phyloP scores from a whole-genome alignment of 345 rosid genomes.

The Turnera subulata region DNA sequence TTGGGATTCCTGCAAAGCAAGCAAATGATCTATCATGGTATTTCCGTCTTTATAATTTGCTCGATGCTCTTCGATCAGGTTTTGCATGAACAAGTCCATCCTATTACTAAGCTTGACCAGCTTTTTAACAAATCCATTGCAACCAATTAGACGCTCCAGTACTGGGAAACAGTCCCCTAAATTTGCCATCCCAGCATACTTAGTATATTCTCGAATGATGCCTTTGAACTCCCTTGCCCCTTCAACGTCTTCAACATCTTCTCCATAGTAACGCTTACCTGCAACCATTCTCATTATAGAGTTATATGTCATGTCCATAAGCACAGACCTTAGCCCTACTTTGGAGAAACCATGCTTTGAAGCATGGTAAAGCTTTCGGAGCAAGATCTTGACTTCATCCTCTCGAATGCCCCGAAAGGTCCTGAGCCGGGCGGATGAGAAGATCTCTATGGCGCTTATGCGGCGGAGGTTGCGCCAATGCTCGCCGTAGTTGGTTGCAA shows the following conservation, averaged over 20 bases:
- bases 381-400: background rate
- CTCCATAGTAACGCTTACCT: background rate
- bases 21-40: conserved; percentile 6
- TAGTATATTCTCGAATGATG: background rate
- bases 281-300: background rate
- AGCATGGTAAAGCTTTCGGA: background rate
- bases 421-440: background rate
- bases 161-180: background rate
- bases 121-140: background rate
- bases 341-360: background rate
- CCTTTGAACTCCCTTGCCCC: background rate
- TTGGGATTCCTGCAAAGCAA: conserved; percentile 3
- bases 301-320: background rate
- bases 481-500: background rate
- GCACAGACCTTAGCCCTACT: background rate
- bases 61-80: conserved; percentile 7
- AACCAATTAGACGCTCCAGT: background rate
- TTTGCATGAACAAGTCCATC: background rate
- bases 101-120: background rate
- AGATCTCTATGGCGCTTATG: background rate
- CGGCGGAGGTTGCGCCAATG: conserved; percentile 1
- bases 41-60: background rate
- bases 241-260: background rate
- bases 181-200: background rate
- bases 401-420: background rate